phyloP scores from a whole-genome alignment of 805 yeast species.

The Starmerella vitae region DNA sequence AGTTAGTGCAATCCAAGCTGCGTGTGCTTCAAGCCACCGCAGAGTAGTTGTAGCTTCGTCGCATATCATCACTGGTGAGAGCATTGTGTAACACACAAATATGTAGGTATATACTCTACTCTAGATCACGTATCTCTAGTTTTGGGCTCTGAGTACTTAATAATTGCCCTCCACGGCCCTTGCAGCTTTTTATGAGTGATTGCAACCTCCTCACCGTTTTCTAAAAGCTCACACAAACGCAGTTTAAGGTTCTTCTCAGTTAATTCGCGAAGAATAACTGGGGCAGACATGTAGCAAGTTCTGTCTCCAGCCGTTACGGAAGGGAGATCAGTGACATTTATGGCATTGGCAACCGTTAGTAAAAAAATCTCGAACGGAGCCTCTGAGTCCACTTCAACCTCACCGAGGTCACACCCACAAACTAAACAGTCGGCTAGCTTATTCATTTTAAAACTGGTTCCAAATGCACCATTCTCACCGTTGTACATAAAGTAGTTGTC shows the following conservation, averaged over 20 bases:
- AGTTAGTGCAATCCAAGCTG: conserved; percentile 51
- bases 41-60: conserved; percentile 37
- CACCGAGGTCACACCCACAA: conserved; percentile 41
- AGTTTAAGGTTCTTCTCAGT: conserved; percentile 35
- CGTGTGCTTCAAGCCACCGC: conserved; percentile 34
- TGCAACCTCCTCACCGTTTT: conserved; percentile 36
- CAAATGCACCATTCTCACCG: conserved; percentile 67
- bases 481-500: conserved; percentile 77
- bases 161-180: too few relatives aligned
- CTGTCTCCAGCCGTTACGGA: conserved; percentile 33
- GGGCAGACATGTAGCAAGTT: conserved; percentile 36
- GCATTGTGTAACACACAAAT: conserved; percentile 22
- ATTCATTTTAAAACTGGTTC: conserved; percentile 55
- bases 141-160: too few relatives aligned
- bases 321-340: conserved; percentile 26
- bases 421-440: conserved; percentile 55
- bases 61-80: conserved; percentile 35
- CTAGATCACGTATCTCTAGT: too few relatives aligned
- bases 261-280: conserved; percentile 34
- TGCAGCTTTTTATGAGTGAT: too few relatives aligned
- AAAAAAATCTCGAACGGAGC: too few relatives aligned
- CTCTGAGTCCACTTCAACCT: too few relatives aligned
- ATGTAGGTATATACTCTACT: too few relatives aligned
- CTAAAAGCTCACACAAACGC: conserved; percentile 30
- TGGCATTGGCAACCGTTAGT: background rate